A percentile compares a stretch with the other conserved stretches of the same genome.
These are phyloP conservation scores for Canariomyces notabilis DNA, from an alignment of 2,329 filamentous ascomycete genomes.

Conservation along the genomic window DNA sequence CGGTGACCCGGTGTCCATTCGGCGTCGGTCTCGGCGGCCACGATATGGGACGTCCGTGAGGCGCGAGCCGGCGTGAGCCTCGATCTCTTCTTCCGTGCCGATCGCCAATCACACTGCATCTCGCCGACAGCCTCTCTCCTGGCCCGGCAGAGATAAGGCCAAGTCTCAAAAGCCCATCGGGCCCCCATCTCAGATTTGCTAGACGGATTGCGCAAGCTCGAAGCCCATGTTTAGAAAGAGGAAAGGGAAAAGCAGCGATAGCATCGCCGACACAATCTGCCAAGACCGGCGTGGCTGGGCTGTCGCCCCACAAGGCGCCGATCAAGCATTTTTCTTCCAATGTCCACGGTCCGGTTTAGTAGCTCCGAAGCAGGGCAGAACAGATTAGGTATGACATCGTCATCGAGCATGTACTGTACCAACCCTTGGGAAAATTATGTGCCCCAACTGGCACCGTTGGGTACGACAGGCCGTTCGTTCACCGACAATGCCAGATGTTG, in stretches of 20 bases:
- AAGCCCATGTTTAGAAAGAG: neutral
- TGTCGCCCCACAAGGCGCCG: neutral
- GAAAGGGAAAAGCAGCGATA: neutral
- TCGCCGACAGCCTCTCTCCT: neutral
- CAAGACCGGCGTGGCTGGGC: neutral
- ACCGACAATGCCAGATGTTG: too few relatives aligned
- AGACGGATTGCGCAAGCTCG: neutral
- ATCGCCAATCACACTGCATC: constrained; percentile 5
- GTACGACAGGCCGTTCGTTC: too few relatives aligned
- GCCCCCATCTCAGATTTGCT: neutral
- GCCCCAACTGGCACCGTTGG: too few relatives aligned
- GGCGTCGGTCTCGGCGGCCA: neutral
- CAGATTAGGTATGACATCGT: constrained; percentile 24
- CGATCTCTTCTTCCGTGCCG: neutral
- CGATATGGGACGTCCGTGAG: neutral
- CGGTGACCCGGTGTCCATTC: neutral
- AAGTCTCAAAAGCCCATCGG: neutral
- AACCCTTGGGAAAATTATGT: neutral
- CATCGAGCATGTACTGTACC: constrained; percentile 16
- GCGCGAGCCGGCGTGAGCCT: neutral
- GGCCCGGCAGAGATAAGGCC: neutral
- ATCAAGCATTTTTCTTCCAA: neutral
- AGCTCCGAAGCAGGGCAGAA: constrained; percentile 12
- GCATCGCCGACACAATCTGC: constrained; percentile 3
- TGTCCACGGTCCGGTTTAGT: neutral